Percentiles rank a stretch among this genome's conserved stretches.
Evolutionary conservation across 1,284 basidiomycete genomes (phyloP).

Genomic region (Rhodofomes roseus): DNA sequence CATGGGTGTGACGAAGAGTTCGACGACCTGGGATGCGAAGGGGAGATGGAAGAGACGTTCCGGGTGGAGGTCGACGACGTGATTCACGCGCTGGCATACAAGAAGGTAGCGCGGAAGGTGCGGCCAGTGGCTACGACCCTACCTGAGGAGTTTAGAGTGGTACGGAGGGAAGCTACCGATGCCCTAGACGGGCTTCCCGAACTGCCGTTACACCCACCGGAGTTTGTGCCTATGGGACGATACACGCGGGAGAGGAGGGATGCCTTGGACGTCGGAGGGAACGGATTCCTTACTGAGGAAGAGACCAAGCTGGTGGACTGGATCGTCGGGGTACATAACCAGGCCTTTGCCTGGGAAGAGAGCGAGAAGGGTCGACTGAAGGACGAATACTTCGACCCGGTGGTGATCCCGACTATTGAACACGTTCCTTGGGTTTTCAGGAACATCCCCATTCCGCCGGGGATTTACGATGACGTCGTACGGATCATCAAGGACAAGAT

Average conservation of each 20-base stretch:
- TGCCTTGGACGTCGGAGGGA: not conserved
- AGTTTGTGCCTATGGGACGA: not conserved
- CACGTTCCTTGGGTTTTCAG: slow-evolving; percentile 30
- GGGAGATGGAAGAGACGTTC: no score
- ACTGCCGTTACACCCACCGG: not conserved
- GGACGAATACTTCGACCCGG: slow-evolving; percentile 3
- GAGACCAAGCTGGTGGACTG: not conserved
- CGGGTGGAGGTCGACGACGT: slow-evolving; percentile 6
- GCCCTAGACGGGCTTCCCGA: not conserved
- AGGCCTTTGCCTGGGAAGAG: not conserved
- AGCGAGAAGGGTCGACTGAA: not conserved
- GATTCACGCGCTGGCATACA: not conserved
- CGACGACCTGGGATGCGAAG: no score
- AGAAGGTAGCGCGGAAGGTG: not conserved
- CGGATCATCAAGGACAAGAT: slow-evolving; percentile 23
- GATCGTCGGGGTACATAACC: not conserved
- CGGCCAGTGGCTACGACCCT: not conserved
- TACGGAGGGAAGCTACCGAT: not conserved
- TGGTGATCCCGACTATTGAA: slow-evolving; percentile 10
- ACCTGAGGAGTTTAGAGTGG: not conserved
- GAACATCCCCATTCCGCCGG: slow-evolving; percentile 37
- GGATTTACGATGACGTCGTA: not conserved
- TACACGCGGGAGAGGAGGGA: not conserved
- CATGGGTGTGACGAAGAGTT: no score
- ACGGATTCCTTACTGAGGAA: not conserved